These are phyloP conservation scores for Aureobasidium sp. DNA, from an alignment of 2,329 filamentous ascomycete species.

Conservation along the genomic window DNA sequence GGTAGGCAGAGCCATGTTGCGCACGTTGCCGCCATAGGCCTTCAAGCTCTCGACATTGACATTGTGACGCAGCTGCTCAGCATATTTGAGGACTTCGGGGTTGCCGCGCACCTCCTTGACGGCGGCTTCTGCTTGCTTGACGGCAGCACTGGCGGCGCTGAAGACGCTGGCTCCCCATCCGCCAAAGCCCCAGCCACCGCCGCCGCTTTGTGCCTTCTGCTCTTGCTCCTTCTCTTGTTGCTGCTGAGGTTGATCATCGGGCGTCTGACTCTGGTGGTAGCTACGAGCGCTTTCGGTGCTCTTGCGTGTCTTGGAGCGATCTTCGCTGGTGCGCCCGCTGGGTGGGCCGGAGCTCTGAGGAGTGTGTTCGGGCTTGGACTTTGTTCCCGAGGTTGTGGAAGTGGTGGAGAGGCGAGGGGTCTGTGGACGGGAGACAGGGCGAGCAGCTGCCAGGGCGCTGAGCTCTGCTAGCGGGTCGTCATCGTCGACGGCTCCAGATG, in stretches of 20 bases:
- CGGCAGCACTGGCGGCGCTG: slow-evolving; percentile 72
- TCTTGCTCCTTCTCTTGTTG: slow-evolving; percentile 1
- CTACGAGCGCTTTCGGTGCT: slow-evolving; percentile 71
- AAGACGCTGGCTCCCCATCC: slow-evolving; percentile 87
- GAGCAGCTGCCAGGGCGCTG: slow-evolving; percentile 67
- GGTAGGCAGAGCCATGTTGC: slow-evolving; percentile 80
- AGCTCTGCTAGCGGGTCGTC: slow-evolving; percentile 83
- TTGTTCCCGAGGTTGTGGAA: slow-evolving; percentile 36
- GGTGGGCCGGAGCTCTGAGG: slow-evolving; percentile 45
- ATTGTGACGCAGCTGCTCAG: slow-evolving; percentile 67
- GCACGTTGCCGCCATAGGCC: slow-evolving; percentile 79
- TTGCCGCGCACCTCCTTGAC: slow-evolving; percentile 95
- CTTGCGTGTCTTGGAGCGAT: slow-evolving; percentile 51
- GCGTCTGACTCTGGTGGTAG: slow-evolving; percentile 64
- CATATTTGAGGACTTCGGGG: slow-evolving; percentile 94
- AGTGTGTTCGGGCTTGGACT: slow-evolving; percentile 39
- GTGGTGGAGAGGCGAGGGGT: slow-evolving; percentile 63
- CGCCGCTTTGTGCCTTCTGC: slow-evolving; percentile 25
- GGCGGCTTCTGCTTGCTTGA: slow-evolving; percentile 87
- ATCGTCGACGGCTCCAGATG: slow-evolving; percentile 32
- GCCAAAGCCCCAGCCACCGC: slow-evolving; percentile 45
- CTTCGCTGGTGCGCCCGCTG: slow-evolving; percentile 55
- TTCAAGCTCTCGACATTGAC: slow-evolving; percentile 77
- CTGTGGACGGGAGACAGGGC: slow-evolving; percentile 65
- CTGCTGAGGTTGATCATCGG: slow-evolving; percentile 30